Conservation (phyloP, 495 filamentous ascomycete genomes). For the Bombardia bombarda region DNA sequence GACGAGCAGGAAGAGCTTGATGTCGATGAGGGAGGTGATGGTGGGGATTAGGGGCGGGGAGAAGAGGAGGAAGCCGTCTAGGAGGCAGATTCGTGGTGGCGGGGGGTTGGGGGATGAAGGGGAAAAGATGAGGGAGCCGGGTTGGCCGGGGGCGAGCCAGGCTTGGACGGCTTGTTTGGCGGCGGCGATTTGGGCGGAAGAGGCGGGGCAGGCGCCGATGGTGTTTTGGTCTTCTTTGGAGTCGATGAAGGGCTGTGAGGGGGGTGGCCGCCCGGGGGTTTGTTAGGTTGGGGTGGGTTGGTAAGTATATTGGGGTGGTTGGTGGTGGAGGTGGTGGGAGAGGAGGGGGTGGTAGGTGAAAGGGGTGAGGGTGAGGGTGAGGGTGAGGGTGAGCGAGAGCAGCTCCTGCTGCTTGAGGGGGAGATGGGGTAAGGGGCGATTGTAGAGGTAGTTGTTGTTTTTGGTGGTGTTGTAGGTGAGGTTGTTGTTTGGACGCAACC, state of each 20-base stretch:
- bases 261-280: not conserved
- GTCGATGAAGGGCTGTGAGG: conserved; percentile 42
- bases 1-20: conserved; percentile 68
- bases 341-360: conserved; percentile 1
- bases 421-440: not conserved
- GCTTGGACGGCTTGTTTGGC: conserved; percentile 29
- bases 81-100: conserved; percentile 45
- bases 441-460: not conserved
- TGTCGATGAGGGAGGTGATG: conserved; percentile 54
- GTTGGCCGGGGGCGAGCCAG: conserved; percentile 30
- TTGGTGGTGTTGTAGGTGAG: not conserved
- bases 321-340: conserved; percentile 9
- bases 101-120: no score
- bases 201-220: conserved; percentile 40
- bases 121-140: conserved; percentile 25
- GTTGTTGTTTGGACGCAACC: conserved; percentile 1
- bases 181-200: conserved; percentile 27
- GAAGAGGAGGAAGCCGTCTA: conserved; percentile 86
- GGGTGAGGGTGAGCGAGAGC: conserved; percentile 2
- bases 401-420: not conserved
- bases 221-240: conserved; percentile 75
- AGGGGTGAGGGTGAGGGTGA: conserved; percentile 4
- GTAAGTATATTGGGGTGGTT: conserved; percentile 5
- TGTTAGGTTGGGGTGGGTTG: conserved; percentile 8
- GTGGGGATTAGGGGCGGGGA: conserved; percentile 25